Conservation (phyloP, 2,329 filamentous ascomycete species). For the Epichloe uncinata region DNA sequence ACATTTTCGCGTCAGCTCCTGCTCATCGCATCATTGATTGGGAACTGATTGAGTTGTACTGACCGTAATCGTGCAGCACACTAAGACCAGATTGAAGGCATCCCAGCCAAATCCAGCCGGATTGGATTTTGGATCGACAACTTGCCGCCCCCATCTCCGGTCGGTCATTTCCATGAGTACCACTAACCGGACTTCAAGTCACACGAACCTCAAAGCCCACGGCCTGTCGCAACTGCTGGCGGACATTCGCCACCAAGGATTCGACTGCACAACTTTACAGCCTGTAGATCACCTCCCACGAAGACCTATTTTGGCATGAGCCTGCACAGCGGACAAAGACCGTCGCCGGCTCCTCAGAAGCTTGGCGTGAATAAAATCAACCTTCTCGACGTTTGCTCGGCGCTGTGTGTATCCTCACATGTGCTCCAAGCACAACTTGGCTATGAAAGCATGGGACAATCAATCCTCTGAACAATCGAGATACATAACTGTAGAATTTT, state of each 20-base stretch:
- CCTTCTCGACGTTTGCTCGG: background rate
- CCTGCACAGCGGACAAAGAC: background rate
- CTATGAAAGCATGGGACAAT: too few relatives aligned
- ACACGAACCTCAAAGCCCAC: too few relatives aligned
- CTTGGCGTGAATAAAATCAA: background rate
- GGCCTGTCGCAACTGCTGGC: too few relatives aligned
- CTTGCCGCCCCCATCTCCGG: background rate
- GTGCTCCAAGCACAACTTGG: background rate
- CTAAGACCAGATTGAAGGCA: background rate
- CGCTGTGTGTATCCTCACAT: background rate
- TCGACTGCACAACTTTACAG: background rate
- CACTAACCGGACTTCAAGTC: background rate
- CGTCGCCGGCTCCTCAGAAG: background rate
- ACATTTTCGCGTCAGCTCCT: constrained; percentile 1
- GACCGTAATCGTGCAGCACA: background rate
- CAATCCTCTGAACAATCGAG: too few relatives aligned
- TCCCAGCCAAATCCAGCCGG: background rate
- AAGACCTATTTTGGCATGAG: background rate
- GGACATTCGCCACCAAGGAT: background rate
- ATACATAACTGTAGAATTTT: too few relatives aligned
- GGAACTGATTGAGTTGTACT: background rate
- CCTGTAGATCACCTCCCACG: background rate
- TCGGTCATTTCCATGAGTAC: background rate
- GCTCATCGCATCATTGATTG: background rate
- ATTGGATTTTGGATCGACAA: background rate